These are phyloP conservation scores for Pseudocercospora pini-densiflorae DNA, from an alignment of 2,329 filamentous ascomycete genomes.

Conservation along the genomic window DNA sequence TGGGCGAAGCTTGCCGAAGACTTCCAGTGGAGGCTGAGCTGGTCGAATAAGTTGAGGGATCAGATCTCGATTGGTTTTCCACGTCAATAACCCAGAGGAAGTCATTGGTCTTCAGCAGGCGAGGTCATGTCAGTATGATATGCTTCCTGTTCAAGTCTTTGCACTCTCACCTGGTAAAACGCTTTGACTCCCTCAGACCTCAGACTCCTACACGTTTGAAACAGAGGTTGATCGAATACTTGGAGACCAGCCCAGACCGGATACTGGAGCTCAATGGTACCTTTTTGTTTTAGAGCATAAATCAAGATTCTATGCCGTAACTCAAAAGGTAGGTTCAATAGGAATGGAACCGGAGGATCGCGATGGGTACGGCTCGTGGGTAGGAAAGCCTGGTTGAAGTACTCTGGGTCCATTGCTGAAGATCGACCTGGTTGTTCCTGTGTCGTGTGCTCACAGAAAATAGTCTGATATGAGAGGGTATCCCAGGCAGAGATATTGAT, in stretches of 20 bases:
- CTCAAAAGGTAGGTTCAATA: conserved; percentile 22
- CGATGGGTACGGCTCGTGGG: not conserved
- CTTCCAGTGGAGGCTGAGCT: not conserved
- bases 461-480: not conserved
- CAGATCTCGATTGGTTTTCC: conserved; percentile 19
- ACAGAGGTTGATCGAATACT: conserved; percentile 26
- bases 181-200: conserved; percentile 28
- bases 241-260: conserved; percentile 29
- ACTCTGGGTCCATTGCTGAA: not conserved
- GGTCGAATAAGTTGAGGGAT: conserved; percentile 17
- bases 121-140: not conserved
- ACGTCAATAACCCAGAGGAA: conserved; percentile 33
- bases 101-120: conserved; percentile 18
- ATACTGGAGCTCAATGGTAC: conserved; percentile 29
- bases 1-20: not conserved
- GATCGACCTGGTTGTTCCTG: not conserved
- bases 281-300: conserved; percentile 21
- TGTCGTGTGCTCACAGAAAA: not conserved
- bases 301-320: conserved; percentile 28
- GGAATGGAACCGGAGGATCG: not conserved
- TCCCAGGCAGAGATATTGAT: not conserved
- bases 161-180: conserved; percentile 26
- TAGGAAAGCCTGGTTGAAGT: conserved; percentile 1
- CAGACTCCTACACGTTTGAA: conserved; percentile 24
- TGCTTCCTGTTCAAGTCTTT: not conserved